Evolutionary conservation across 1,284 basidiomycete species (phyloP).

Genomic region (Psilocybe mexicana): DNA sequence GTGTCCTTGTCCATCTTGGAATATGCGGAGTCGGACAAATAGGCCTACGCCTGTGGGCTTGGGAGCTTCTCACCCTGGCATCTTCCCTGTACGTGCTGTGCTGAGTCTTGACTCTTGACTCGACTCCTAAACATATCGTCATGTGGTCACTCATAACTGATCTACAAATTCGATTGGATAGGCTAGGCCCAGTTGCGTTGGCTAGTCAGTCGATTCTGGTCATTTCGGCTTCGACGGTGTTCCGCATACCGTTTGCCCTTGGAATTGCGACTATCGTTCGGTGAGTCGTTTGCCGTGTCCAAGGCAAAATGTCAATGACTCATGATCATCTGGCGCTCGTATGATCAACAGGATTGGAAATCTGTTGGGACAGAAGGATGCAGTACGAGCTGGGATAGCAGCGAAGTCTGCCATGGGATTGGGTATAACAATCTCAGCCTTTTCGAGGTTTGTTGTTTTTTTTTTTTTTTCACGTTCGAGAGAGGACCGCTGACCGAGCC

Average conservation of each 20-base stretch:
- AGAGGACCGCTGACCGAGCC: not conserved
- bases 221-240: slow-evolving; percentile 73
- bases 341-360: slow-evolving; percentile 65
- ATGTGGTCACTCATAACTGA: not conserved
- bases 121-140: not conserved
- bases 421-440: slow-evolving; percentile 51
- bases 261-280: slow-evolving; percentile 82
- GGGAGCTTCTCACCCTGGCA: slow-evolving; percentile 68
- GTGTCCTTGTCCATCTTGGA: slow-evolving; percentile 74
- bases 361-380: slow-evolving; percentile 72
- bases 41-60: slow-evolving; percentile 87
- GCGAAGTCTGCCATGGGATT: slow-evolving; percentile 62
- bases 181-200: slow-evolving; percentile 56
- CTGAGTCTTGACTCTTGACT: not conserved
- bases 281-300: slow-evolving; percentile 28
- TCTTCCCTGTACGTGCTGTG: slow-evolving; percentile 43
- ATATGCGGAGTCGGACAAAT: slow-evolving; percentile 69
- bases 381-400: slow-evolving; percentile 64
- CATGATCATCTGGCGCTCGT: no score
- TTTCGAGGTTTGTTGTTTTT: slow-evolving; percentile 56
- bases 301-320: no score
- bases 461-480: not conserved
- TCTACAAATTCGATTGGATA: slow-evolving; percentile 9
- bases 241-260: slow-evolving; percentile 81
- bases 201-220: slow-evolving; percentile 75